Base-by-base conservation (phyloP, 164 flowering plant species). In the Brasenia schreberi region DNA sequence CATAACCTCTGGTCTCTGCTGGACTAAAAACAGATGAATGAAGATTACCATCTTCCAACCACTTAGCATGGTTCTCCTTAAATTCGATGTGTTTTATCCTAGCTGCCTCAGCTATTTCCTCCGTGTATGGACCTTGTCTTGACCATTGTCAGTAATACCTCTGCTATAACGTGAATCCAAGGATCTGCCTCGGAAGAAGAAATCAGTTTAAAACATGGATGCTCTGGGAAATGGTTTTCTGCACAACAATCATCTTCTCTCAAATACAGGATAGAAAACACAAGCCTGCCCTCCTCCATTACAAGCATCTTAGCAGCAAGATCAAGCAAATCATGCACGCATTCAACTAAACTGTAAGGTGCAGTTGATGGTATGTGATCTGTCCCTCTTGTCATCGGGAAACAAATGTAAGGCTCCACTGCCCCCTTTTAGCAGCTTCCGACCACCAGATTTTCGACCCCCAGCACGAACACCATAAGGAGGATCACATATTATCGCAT, bases 381-480 rank as follows among this genome's bases (percentile, higher is more conserved):
- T 59, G 76, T 74, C 68, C 68, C 97, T 87, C 78, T 89, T 87
- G 64, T 94, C 95, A 67, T 91, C 96, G 1, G 98, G 91, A 58
- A 94, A 93, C 17, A 83, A 83, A 67, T 94, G 91, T 18, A 97
- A 95, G 19, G 67, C 83, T 44, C 85, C 78, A 27, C 61, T 67
- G 56, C 56, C 1, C 6, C 98, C 98, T 72, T 72, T 91, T 33
- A 94, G 72, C 69, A 94, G 69, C 74, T 94, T 94, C 63, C 98
- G 67, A 53, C 98, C 98, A 61, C 98, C 98, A 14, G 98, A 94
- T 81, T 94, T 94, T 17, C 98, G 96, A 6, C 97, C 98, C 16
- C 98, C 96, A 71, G 98, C 98, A 67, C 98, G 95, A 66, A 94
- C 98, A 19, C 98, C 98, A 64, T 94, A 94, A 11, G 98, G 98